Evolutionary conservation across 805 yeast species (phyloP), one percentile per base, ranked within the genome.

Genomic region (Candida taoyuanica): DNA sequence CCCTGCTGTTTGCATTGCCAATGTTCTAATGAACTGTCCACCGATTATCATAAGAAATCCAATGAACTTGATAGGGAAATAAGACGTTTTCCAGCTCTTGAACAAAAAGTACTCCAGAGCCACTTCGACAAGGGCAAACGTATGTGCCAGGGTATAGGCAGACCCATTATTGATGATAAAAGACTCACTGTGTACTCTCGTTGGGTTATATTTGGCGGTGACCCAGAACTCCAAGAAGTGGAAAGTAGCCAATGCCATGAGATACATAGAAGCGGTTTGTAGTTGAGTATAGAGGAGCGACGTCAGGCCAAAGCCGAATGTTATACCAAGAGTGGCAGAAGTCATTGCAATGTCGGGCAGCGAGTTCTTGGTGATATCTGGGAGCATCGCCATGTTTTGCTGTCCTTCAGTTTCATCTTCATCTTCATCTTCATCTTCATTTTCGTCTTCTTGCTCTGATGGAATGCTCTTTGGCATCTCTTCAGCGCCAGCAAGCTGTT

Each of bases 1-100:
- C 2, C 88, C 85, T 0, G 97, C 96, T 0, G 89, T 82, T 43
- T 74, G 70, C 98, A 93, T 93, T 1, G 97, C 91, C 25, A 68
- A 36, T 1, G 91, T 71, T 37, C 98, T 70, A 4, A 76, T 53
- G 0, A 51, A 15, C 54, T 93, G 98, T 1, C 97, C 96, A 2
- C 59, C 27, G 0, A 76, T 17, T 0, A 76, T 52, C 2, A 81
- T 19, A 0, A 48, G 12, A 0, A 78, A 33, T 0, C 96, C 97
- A 1, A 67, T 0, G 0, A 35, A 3, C 35, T 66, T 51, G 28
- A 65, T 26, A 3, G n/a, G 15, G 3, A 36, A 13, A 30, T 29
- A 34, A 0, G 44, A 33, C n/a, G 28, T 7, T 43, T 68, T 67
- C 42, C 57, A 56, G 2, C 45, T 32, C 2, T 78, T 79, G 44